These are phyloP conservation scores for Starmerella kuoi DNA, from an alignment of 805 yeast genomes.

Conservation along the genomic window DNA sequence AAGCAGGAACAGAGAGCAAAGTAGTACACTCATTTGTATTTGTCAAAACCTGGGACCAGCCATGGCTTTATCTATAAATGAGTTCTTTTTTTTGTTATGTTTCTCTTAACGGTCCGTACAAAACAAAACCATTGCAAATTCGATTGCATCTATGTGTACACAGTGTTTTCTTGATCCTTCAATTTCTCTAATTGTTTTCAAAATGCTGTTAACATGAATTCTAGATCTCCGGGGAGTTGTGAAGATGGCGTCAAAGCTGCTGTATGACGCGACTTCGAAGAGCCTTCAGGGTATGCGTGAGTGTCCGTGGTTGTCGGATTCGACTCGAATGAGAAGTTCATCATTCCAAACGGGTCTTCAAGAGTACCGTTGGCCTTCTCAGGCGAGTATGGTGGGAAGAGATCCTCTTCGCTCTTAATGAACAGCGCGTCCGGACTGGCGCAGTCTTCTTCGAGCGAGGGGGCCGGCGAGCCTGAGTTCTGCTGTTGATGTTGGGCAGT, in stretches of 20 bases:
- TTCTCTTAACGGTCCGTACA: too few relatives aligned
- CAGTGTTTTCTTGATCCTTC: too few relatives aligned
- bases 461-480: slow-evolving; percentile 18
- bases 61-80: too few relatives aligned
- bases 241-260: slow-evolving; percentile 24
- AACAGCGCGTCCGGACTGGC: slow-evolving; percentile 21
- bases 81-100: too few relatives aligned
- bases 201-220: too few relatives aligned
- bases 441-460: slow-evolving; percentile 20
- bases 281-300: slow-evolving; percentile 18
- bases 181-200: too few relatives aligned
- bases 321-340: slow-evolving; percentile 14
- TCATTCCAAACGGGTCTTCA: slow-evolving; percentile 9
- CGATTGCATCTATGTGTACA: too few relatives aligned
- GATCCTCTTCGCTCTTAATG: slow-evolving; percentile 13
- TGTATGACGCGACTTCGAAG: slow-evolving; percentile 27
- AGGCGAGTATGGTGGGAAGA: slow-evolving; percentile 11
- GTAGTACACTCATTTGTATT: neutral
- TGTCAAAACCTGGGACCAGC: slow-evolving; percentile 8
- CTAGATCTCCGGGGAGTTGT: neutral
- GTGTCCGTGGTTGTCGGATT: slow-evolving; percentile 13
- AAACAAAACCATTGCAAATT: too few relatives aligned
- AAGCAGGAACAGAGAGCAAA: too few relatives aligned
- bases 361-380: neutral
- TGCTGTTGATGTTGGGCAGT: neutral